Base-by-base conservation (phyloP, 345 rosid species). In the Pugionium dolabratum region DNA sequence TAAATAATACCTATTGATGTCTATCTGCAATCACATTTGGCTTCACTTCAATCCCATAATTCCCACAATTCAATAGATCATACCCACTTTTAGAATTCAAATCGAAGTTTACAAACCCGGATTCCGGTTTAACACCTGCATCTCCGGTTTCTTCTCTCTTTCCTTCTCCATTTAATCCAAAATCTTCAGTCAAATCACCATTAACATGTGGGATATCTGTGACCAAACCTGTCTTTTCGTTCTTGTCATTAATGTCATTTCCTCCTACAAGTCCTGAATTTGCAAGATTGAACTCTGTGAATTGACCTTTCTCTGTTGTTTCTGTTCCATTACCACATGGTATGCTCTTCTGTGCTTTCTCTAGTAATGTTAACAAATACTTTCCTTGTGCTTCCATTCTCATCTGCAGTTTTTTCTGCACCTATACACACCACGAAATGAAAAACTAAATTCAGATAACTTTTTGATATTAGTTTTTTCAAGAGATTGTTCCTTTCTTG, bases 351-450 rank as follows among this genome's bases (percentile, higher is more conserved):
- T 86, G 91, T 3, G 97, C 97, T 79, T 80, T 90, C 73, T 87
- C 91, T 43, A 93, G 71, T 43, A 90, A 79, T 3, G 84, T 70
- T 41, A 86, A 80, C 78, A 93, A 75, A 82, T 89, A 93, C 59
- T 80, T 90, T 47, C 91, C 94, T 72, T 93, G 96, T 34, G 85
- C 88, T 60, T 90, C 98, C 61, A 90, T 90, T 70, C 98, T 87
- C 88, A 85, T 84, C 67, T 90, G 84, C 27, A 93, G 63, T 72
- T 72, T 86, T 61, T 79, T 77, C 54, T 89, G 87, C 9, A 92
- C 96, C 98, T 89, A 68, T 11, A 62, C 9, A 3, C 6, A 27
- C 30, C 11, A 10, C 27, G 8, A 18, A 18, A 18, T 18, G 3
- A 0, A 29, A 55, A 32, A 9, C 9, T 8, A n/a, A 3, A 37